Conservation (phyloP, 2,329 filamentous ascomycete species). For the Aureobasidium melanogenum region DNA sequence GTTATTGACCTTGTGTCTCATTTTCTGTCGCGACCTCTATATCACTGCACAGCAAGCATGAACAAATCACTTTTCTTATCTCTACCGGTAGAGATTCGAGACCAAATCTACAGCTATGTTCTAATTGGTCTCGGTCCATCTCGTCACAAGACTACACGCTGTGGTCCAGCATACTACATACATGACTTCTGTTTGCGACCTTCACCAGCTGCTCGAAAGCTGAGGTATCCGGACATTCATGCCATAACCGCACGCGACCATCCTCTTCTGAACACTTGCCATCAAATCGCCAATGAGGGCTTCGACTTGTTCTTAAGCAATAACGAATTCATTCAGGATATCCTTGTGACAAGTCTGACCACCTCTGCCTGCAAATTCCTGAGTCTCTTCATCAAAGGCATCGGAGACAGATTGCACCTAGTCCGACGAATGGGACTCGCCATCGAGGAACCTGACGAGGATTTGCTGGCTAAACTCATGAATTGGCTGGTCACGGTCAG, state of each 20-base stretch:
- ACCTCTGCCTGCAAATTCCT: background rate
- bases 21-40: background rate
- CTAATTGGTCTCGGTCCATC: background rate
- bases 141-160: background rate
- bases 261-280: background rate
- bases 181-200: background rate
- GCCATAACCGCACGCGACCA: background rate
- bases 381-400: background rate
- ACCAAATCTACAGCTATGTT: background rate
- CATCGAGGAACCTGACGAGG: background rate
- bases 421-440: background rate
- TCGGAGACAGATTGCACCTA: background rate
- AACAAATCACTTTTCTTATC: background rate
- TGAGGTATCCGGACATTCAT: background rate
- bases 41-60: background rate
- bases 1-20: background rate
- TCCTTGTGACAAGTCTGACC: background rate
- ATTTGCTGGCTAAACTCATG: background rate
- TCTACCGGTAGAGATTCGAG: background rate
- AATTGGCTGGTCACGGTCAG: background rate
- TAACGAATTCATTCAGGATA: slow-evolving; percentile 2
- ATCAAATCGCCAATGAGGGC: background rate
- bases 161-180: background rate
- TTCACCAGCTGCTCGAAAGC: background rate
- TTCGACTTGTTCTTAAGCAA: background rate